A percentile compares a stretch with the other conserved stretches of the same genome.
Evolutionary conservation across 2,329 filamentous ascomycete species (phyloP).

Genomic region (Fusarium sp.): DNA sequence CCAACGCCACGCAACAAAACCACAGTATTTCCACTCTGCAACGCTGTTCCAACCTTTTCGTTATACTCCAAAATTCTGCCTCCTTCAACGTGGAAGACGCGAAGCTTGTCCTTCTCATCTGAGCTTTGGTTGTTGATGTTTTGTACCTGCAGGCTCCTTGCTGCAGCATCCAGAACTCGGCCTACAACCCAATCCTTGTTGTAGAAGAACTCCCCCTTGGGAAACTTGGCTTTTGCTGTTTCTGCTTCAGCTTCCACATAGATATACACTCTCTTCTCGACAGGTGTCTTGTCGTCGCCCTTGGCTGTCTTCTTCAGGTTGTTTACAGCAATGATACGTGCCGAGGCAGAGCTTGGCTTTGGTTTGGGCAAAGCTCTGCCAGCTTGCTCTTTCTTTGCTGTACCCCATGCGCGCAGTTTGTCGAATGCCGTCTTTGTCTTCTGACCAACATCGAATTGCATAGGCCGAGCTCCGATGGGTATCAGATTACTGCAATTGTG

Average conservation of each 20-base stretch:
- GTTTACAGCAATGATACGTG: conserved; percentile 75
- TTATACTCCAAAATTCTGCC: conserved; percentile 87
- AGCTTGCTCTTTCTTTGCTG: conserved; percentile 74
- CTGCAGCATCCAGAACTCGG: conserved; percentile 79
- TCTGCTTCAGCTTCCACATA: conserved; percentile 90
- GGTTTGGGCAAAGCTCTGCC: conserved; percentile 67
- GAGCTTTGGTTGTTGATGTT: conserved; percentile 84
- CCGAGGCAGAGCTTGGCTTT: conserved; percentile 69
- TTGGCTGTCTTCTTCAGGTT: conserved; percentile 87
- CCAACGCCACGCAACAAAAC: conserved; percentile 88
- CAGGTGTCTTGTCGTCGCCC: conserved; percentile 82
- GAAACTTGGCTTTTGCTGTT: conserved; percentile 83
- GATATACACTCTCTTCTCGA: conserved; percentile 88
- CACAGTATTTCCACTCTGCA: conserved; percentile 88
- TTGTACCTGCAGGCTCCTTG: conserved; percentile 78
- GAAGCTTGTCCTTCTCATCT: conserved; percentile 79
- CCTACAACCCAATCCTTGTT: conserved; percentile 90
- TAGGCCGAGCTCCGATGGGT: conserved; percentile 61
- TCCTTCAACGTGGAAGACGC: conserved; percentile 93
- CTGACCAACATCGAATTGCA: conserved; percentile 61
- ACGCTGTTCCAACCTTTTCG: conserved; percentile 79
- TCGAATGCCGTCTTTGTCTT: conserved; percentile 79
- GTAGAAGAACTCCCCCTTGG: conserved; percentile 83
- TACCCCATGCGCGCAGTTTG: conserved; percentile 82
- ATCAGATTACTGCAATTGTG: conserved; percentile 84